Evolutionary conservation across 805 yeast species (phyloP).

Genomic region (Yarrowia porcina): DNA sequence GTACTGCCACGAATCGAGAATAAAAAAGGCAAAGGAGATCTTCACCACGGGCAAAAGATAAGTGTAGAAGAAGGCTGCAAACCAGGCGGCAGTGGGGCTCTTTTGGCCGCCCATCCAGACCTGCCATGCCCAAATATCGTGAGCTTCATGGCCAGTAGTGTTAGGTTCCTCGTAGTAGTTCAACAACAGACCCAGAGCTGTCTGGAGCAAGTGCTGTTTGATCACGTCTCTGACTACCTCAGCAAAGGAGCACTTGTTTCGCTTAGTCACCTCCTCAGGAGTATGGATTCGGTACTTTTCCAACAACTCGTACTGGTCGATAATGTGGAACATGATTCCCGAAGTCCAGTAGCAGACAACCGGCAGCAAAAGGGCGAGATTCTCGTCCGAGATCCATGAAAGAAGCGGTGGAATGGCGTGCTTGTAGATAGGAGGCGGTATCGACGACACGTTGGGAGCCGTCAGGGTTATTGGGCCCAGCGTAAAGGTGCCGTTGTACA

Average conservation of each 20-base stretch:
- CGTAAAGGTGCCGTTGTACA: constrained; percentile 1
- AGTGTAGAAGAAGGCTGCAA: constrained; percentile 44
- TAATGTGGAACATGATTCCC: constrained; percentile 66
- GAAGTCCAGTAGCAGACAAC: constrained; percentile 80
- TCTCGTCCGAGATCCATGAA: constrained; percentile 65
- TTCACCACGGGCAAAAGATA: constrained; percentile 48
- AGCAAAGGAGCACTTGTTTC: constrained; percentile 67
- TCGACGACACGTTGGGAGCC: constrained; percentile 20
- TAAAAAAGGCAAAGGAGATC: constrained; percentile 58
- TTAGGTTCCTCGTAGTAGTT: constrained; percentile 51
- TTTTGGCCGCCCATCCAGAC: constrained; percentile 1
- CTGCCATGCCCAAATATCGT: constrained; percentile 43
- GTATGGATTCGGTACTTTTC: constrained; percentile 89
- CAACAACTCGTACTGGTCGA: constrained; percentile 72
- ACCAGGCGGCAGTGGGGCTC: constrained; percentile 41
- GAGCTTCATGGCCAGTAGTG: constrained; percentile 50
- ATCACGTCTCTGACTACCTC: constrained; percentile 81
- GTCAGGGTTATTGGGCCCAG: constrained; percentile 19
- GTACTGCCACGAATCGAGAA: constrained; percentile 95
- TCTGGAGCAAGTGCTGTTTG: constrained; percentile 80
- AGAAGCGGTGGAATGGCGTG: constrained; percentile 40
- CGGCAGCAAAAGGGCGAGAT: constrained; percentile 70
- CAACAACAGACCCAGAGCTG: constrained; percentile 60
- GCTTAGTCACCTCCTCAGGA: constrained; percentile 70
- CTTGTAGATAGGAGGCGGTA: constrained; percentile 9